phyloP scores from a whole-genome alignment of 345 rosid species.

The Hypericum androsaemum region DNA sequence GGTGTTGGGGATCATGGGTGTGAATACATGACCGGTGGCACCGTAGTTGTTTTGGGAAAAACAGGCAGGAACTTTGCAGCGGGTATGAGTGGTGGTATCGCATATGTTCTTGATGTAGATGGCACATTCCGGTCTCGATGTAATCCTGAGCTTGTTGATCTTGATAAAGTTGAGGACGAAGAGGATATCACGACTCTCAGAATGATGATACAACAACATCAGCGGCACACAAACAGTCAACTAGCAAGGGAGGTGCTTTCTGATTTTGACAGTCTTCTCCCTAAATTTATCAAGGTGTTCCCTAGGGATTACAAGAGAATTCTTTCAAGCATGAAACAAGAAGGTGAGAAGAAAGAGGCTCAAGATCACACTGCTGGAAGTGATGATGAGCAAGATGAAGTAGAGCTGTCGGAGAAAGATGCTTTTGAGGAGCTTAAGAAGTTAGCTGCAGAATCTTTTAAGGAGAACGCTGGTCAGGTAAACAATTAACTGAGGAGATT shows the following conservation, averaged over 20 bases:
- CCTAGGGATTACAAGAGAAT: constrained; percentile 95
- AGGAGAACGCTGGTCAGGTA: too few relatives aligned
- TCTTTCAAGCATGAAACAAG: constrained; percentile 63
- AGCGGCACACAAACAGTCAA: constrained; percentile 79
- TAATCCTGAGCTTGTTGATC: constrained; percentile 86
- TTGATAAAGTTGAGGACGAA: constrained; percentile 85
- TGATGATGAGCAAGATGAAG: constrained; percentile 48
- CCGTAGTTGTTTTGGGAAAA: constrained; percentile 88
- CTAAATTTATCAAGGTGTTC: constrained; percentile 80
- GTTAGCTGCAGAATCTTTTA: constrained; percentile 51
- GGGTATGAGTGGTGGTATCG: constrained; percentile 99
- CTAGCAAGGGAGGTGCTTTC: constrained; percentile 80
- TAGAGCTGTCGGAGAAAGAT: constrained; percentile 43
- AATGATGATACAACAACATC: constrained; percentile 98
- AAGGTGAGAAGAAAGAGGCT: constrained; percentile 35
- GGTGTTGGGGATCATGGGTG: constrained; percentile 99
- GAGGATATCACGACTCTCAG: constrained; percentile 76
- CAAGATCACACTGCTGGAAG: constrained; percentile 33
- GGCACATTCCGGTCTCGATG: constrained; percentile 74
- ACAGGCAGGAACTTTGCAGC: constrained; percentile 99
- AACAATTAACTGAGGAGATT: too few relatives aligned
- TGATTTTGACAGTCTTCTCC: constrained; percentile 62
- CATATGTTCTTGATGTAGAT: constrained; percentile 82
- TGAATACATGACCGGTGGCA: constrained; percentile 99
- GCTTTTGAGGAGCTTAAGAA: constrained; percentile 90